A percentile compares a stretch with the other conserved stretches of the same genome.
These are phyloP conservation scores for Melastoma candidum DNA, from an alignment of 441 rosid species.

Conservation along the genomic window DNA sequence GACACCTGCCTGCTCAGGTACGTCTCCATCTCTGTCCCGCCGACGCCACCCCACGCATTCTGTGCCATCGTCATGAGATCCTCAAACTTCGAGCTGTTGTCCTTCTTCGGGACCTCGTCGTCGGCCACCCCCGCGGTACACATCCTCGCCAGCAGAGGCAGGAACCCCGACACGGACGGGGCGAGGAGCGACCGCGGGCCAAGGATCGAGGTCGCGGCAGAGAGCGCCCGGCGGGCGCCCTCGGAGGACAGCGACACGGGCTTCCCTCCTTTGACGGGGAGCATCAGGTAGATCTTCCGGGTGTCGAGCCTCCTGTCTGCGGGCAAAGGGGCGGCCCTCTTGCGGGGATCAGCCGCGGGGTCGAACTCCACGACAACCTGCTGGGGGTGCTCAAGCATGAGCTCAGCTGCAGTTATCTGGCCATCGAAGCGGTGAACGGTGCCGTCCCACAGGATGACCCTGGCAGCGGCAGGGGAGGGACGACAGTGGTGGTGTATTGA, in stretches of 20 bases:
- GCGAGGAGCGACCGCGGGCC: neutral
- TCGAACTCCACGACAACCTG: constrained; percentile 6
- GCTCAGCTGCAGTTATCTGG: neutral
- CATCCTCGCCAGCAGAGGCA: constrained; percentile 4
- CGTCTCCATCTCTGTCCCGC: neutral
- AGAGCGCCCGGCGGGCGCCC: constrained; percentile 1
- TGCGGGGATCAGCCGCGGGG: neutral
- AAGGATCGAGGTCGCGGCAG: neutral
- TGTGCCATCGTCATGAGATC: neutral
- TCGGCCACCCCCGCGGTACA: neutral
- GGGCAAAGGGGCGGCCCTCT: neutral
- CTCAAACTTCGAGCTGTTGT: neutral
- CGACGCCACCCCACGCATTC: neutral
- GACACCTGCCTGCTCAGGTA: constrained; percentile 8
- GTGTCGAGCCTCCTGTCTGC: constrained; percentile 6
- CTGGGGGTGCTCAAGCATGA: constrained; percentile 7
- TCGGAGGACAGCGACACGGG: neutral
- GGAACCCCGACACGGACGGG: neutral
- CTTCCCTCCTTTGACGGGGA: neutral
- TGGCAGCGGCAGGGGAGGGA: neutral
- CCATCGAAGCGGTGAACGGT: neutral
- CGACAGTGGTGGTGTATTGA: neutral
- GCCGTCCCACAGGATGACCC: constrained; percentile 2
- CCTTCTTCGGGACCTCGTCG: neutral
- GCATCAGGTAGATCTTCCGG: constrained; percentile 6